Conservation (phyloP, 2,329 filamentous ascomycete genomes). For the Cladophialophora bantiana region DNA sequence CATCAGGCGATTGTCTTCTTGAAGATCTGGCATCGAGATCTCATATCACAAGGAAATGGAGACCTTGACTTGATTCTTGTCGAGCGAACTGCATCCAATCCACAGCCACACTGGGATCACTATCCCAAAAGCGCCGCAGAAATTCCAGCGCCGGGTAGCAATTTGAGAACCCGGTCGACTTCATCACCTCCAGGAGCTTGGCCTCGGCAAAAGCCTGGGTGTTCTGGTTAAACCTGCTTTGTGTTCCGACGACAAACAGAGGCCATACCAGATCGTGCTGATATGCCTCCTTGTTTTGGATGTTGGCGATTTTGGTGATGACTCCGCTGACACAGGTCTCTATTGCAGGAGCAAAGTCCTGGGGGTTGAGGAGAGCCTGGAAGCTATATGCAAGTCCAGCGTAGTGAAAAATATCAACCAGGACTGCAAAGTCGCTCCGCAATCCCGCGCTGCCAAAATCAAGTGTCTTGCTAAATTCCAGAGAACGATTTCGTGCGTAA, state of each 20-base stretch:
- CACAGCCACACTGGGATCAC: constrained; percentile 1
- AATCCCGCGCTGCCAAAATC: constrained; percentile 33
- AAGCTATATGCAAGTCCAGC: constrained; percentile 42
- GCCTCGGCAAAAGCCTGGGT: constrained; percentile 27
- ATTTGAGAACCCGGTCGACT: constrained; percentile 31
- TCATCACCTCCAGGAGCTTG: constrained; percentile 27
- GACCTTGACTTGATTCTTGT: constrained; percentile 19
- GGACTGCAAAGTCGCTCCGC: constrained; percentile 36
- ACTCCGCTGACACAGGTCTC: constrained; percentile 14
- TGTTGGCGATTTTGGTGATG: constrained; percentile 19
- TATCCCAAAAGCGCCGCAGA: constrained; percentile 37
- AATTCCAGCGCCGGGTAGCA: constrained; percentile 35
- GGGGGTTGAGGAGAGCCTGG: constrained; percentile 36
- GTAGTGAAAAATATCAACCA: constrained; percentile 42
- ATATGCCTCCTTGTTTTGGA: constrained; percentile 31
- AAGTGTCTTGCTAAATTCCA: constrained; percentile 32
- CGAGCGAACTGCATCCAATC: constrained; percentile 33
- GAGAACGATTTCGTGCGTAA: constrained; percentile 35
- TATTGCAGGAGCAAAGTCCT: constrained; percentile 18
- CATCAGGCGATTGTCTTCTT: background rate
- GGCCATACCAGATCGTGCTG: constrained; percentile 44
- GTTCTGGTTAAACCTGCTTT: constrained; percentile 30
- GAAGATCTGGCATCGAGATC: constrained; percentile 1
- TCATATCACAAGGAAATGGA: constrained; percentile 34
- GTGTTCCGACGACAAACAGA: constrained; percentile 42